Evolutionary conservation across 371 early-diverging fungal species (phyloP).

Genomic region (Rhizopus delemar): DNA sequence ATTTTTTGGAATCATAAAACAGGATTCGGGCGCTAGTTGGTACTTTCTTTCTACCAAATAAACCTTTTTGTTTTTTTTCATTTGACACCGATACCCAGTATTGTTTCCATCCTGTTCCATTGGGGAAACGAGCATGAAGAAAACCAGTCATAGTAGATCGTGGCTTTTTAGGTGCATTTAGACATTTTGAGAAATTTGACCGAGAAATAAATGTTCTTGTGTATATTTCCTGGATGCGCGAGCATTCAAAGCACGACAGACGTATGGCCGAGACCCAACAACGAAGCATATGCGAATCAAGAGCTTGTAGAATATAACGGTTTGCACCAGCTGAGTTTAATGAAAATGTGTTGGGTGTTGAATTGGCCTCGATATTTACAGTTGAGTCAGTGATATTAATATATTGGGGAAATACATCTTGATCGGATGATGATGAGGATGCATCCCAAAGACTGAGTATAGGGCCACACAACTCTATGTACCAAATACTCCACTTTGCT

Average conservation of each 20-base stretch:
- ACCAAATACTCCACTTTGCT: constrained; percentile 66
- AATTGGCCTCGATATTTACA: constrained; percentile 51
- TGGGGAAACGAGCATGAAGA: constrained; percentile 64
- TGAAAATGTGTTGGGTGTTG: constrained; percentile 48
- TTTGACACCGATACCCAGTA: constrained; percentile 63
- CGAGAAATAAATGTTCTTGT: constrained; percentile 63
- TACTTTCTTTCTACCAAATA: constrained; percentile 55
- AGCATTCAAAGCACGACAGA: constrained; percentile 75
- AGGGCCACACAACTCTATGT: constrained; percentile 71
- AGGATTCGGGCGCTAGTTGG: constrained; percentile 55
- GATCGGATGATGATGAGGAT: constrained; percentile 19
- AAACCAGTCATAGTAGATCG: constrained; percentile 30
- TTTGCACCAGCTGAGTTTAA: constrained; percentile 71
- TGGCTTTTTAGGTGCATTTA: background rate
- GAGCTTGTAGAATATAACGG: constrained; percentile 61
- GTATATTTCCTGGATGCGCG: constrained; percentile 76
- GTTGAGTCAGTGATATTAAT: constrained; percentile 72
- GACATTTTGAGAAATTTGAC: constrained; percentile 14
- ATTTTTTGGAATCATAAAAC: constrained; percentile 61
- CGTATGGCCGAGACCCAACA: constrained; percentile 43
- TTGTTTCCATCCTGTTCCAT: constrained; percentile 66
- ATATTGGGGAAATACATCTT: constrained; percentile 53
- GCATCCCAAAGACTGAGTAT: constrained; percentile 64
- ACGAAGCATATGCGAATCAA: constrained; percentile 25
- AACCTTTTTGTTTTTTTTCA: constrained; percentile 53